These are phyloP conservation scores for Anastatica hierochuntica DNA, from an alignment of 345 rosid genomes.

Conservation along the genomic window DNA sequence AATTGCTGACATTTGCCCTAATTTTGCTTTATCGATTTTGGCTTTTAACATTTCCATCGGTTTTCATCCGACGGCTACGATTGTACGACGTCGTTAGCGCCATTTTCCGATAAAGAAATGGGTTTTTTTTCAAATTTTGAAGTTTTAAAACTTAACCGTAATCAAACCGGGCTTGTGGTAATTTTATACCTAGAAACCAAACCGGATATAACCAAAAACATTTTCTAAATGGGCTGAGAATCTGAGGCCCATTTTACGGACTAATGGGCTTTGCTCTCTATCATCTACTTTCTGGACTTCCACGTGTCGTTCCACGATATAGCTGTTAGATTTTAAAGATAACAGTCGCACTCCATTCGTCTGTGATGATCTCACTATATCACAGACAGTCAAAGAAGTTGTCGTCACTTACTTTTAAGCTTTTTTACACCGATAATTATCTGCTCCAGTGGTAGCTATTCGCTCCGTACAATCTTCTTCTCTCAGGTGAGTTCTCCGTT, in stretches of 20 bases:
- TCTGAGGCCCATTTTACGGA: no score
- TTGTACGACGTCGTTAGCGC: not conserved
- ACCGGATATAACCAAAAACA: not conserved
- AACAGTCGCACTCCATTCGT: no score
- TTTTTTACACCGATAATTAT: not conserved
- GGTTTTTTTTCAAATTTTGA: not conserved
- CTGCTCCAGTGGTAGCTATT: not conserved
- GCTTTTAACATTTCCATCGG: not conserved
- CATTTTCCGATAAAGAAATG: not conserved
- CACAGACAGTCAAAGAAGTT: constrained; percentile 17
- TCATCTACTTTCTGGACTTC: no score
- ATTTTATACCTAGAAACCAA: not conserved
- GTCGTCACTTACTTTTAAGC: not conserved
- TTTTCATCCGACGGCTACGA: not conserved
- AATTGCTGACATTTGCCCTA: constrained; percentile 12
- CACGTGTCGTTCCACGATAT: no score
- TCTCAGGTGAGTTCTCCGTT: constrained; percentile 6
- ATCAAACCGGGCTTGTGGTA: not conserved
- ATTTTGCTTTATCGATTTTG: constrained; percentile 11
- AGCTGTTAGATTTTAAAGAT: no score
- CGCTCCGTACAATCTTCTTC: not conserved
- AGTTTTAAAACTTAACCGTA: not conserved
- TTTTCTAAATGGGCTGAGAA: no score
- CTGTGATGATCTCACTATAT: not conserved
- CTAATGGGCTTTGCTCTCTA: no score